phyloP scores from a whole-genome alignment of 306 rosid genomes.

The Prunus kanzakura region DNA sequence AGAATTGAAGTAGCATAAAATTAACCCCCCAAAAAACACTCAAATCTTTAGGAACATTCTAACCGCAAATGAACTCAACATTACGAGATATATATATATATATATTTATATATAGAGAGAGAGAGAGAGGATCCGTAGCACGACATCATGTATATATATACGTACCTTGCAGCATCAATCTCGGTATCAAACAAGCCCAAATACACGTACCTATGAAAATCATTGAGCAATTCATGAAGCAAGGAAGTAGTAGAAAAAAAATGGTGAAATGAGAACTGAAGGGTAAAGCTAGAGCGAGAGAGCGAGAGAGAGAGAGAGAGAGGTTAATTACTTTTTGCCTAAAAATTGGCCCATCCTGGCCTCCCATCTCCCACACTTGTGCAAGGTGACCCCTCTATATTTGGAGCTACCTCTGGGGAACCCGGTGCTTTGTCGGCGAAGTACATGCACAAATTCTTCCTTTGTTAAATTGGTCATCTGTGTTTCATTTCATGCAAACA shows the following conservation, averaged over 20 bases:
- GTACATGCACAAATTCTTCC: constrained; percentile 99
- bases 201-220: constrained; percentile 72
- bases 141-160: neutral
- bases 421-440: constrained; percentile 98
- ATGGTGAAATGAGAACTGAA: neutral
- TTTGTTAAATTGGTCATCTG: constrained; percentile 93
- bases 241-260: neutral
- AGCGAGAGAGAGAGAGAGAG: no score
- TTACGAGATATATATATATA: neutral
- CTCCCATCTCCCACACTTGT: constrained; percentile 99
- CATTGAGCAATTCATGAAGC: neutral
- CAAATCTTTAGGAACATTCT: neutral
- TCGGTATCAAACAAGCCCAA: constrained; percentile 95
- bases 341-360: constrained; percentile 98
- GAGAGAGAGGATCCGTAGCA: no score
- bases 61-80: neutral
- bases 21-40: neutral
- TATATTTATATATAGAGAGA: neutral
- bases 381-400: constrained; percentile 97
- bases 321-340: constrained; percentile 73
- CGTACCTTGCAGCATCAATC: constrained; percentile 92
- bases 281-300: no score
- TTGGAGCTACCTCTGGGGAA: constrained; percentile 99
- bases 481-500: neutral
- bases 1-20: neutral